These are phyloP conservation scores for Mycosphaerelloides madeirae DNA, from an alignment of 2,329 filamentous ascomycete species.

Conservation along the genomic window DNA sequence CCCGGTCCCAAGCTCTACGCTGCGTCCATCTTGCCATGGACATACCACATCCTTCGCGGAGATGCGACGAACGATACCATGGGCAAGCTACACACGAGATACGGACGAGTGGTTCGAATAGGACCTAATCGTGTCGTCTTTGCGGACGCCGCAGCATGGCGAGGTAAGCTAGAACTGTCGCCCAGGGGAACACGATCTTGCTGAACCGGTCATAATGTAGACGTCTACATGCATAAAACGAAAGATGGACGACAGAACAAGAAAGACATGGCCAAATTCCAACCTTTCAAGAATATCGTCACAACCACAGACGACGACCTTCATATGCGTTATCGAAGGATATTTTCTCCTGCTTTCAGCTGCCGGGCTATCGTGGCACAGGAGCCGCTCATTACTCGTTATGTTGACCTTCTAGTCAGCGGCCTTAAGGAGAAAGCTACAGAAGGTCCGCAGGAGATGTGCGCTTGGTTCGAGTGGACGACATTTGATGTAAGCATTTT, in stretches of 20 bases:
- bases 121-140: constrained; percentile 61
- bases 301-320: background rate
- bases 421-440: constrained; percentile 5
- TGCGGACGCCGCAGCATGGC: constrained; percentile 58
- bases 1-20: constrained; percentile 34
- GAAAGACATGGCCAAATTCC: background rate
- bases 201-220: background rate
- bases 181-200: background rate
- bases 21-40: constrained; percentile 10
- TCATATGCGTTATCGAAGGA: constrained; percentile 2
- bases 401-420: constrained; percentile 12
- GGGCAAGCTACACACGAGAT: constrained; percentile 56
- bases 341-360: constrained; percentile 14
- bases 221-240: background rate
- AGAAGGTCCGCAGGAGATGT: constrained; percentile 14
- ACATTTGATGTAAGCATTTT: constrained; percentile 19
- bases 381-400: constrained; percentile 14
- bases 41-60: background rate
- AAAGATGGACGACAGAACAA: background rate
- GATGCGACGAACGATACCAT: background rate
- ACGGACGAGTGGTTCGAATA: constrained; percentile 67
- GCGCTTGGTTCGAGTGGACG: constrained; percentile 23
- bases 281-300: background rate
- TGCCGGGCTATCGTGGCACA: constrained; percentile 14
- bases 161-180: no score